Evolutionary conservation across 2,329 filamentous ascomycete genomes (phyloP), one percentile per base, ranked within the genome.

Genomic region (Gaeumannomyces sp.): DNA sequence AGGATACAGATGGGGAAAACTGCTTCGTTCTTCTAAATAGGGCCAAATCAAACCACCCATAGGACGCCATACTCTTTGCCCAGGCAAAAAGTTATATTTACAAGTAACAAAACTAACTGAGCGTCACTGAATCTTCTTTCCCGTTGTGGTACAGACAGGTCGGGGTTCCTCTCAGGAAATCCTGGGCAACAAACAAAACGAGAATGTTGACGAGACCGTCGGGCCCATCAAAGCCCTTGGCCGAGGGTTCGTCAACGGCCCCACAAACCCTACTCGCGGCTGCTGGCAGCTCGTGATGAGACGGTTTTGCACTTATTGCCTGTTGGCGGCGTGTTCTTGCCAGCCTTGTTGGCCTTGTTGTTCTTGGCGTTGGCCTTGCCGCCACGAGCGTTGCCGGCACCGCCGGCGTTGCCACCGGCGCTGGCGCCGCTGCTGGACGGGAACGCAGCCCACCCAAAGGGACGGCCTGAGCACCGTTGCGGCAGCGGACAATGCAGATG

Each of bases 401-500:
- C 10, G 60, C 35, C 27, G 13, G 11, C 19, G 60, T 38, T 38
- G 60, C 3, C 22, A 31, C 28, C n/a, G 60, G 5, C 13, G 35
- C 28, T 38, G 60, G 2, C 13, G 60, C 13, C 11, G 19, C 28
- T 88, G 85, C 72, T 85, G 81, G 25, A 86, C 79, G 2, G 83
- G 75, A 71, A 87, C 82, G 73, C 85, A 87, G 62, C 84, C n/a
- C 70, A 27, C 73, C 73, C 64, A 87, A 87, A 7, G 68, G 68
- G 53, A 67, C 68, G 45, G 68, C 68, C 4, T 57, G 61, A 4
- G 83, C 82, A 65, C 81, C 83, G 76, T 87, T 87, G 27, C 83
- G 78, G 77, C 85, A 87, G 50, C 85, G 80, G 27, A 87, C 77
- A 0, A 84, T 86, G 77, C 83, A 85, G 56, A 86, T 70, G 64